Conservation (phyloP, 2,329 filamentous ascomycete genomes). For the Clarireedia homoeocarpa region DNA sequence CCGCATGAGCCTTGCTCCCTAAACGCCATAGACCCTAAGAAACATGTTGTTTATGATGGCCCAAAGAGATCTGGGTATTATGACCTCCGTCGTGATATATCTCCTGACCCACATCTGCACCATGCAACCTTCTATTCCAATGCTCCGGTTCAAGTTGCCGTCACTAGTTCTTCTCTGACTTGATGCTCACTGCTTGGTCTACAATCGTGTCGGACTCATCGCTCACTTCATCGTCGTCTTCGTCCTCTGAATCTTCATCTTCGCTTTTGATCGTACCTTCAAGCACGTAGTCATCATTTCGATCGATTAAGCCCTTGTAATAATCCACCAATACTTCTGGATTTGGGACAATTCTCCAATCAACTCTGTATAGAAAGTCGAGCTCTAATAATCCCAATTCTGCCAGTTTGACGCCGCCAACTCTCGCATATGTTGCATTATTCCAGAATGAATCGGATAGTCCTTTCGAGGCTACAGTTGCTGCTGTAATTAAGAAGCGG, state of each 20-base stretch:
- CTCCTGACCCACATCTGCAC: neutral
- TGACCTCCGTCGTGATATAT: neutral
- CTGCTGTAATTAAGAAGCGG: conserved; percentile 91
- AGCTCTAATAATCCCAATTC: conserved; percentile 88
- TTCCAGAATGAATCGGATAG: conserved; percentile 98
- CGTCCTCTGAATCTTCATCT: neutral
- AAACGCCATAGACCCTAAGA: conserved; percentile 5
- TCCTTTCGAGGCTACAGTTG: conserved; percentile 92
- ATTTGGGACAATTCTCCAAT: conserved; percentile 95
- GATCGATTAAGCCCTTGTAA: conserved; percentile 76
- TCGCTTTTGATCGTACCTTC: conserved; percentile 22
- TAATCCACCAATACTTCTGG: conserved; percentile 91
- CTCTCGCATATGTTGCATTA: conserved; percentile 89
- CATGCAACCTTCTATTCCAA: conserved; percentile 19
- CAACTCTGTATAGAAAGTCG: conserved; percentile 84
- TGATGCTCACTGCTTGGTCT: conserved; percentile 18
- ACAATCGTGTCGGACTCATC: conserved; percentile 29
- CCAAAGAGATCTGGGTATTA: conserved; percentile 3
- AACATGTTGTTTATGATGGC: neutral
- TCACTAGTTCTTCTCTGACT: neutral
- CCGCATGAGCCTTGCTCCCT: neutral
- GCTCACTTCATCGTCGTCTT: conserved; percentile 23
- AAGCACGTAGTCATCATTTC: conserved; percentile 48
- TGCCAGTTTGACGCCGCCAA: conserved; percentile 83
- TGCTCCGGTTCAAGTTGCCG: conserved; percentile 25